Evolutionary conservation across 495 filamentous ascomycete genomes (phyloP).

Genomic region (Symbiotaphrina buchneri): DNA sequence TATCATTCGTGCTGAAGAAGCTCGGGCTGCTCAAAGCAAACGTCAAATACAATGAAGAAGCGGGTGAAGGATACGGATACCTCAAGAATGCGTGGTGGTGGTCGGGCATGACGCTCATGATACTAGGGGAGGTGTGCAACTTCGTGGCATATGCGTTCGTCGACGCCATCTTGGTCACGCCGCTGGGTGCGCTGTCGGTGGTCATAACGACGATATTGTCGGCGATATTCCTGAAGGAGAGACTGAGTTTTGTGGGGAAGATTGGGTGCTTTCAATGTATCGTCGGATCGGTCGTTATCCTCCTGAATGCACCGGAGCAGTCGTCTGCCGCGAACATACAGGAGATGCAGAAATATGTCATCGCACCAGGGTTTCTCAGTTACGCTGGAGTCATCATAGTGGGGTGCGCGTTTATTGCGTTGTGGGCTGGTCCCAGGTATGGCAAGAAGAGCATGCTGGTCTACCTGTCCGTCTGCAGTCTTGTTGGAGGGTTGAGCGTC

Average conservation of each 20-base stretch:
- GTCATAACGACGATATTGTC: slow-evolving; percentile 86
- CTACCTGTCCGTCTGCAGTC: slow-evolving; percentile 86
- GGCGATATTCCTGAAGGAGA: slow-evolving; percentile 89
- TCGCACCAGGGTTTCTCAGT: slow-evolving; percentile 64
- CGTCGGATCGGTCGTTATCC: slow-evolving; percentile 79
- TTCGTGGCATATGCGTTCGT: slow-evolving; percentile 95
- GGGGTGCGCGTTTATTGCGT: slow-evolving; percentile 41
- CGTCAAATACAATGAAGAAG: slow-evolving; percentile 88
- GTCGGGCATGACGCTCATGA: slow-evolving; percentile 93
- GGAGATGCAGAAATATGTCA: slow-evolving; percentile 76
- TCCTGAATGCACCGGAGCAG: slow-evolving; percentile 74
- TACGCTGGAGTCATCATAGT: slow-evolving; percentile 74
- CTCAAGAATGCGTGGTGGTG: slow-evolving; percentile 94
- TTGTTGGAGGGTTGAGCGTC: slow-evolving; percentile 85
- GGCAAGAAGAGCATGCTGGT: slow-evolving; percentile 96
- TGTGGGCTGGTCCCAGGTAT: slow-evolving; percentile 76
- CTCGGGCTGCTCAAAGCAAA: slow-evolving; percentile 77
- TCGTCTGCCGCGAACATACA: slow-evolving; percentile 76
- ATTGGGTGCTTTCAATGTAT: slow-evolving; percentile 93
- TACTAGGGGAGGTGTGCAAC: slow-evolving; percentile 90
- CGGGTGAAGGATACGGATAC: slow-evolving; percentile 94
- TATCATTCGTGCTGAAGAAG: slow-evolving; percentile 94
- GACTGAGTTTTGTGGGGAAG: slow-evolving; percentile 86
- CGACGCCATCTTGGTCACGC: slow-evolving; percentile 90
- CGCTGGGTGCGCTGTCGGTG: slow-evolving; percentile 82